Percentiles rank a stretch among this genome's conserved stretches.
These are phyloP conservation scores for Lagerstroemia speciosa DNA, from an alignment of 345 rosid species.

Conservation along the genomic window DNA sequence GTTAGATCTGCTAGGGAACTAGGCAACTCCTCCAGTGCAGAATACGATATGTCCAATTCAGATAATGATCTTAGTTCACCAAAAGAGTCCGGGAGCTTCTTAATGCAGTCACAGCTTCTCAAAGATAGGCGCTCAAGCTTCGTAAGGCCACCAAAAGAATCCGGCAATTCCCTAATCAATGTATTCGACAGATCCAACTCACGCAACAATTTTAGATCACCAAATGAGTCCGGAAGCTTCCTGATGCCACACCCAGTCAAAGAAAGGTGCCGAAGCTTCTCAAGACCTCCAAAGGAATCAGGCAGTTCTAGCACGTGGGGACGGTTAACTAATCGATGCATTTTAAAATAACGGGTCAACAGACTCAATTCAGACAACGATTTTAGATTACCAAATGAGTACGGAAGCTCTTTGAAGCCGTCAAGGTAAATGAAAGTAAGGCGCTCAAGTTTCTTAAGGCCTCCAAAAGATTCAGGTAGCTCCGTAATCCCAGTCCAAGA, in stretches of 20 bases:
- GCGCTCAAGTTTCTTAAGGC: not conserved
- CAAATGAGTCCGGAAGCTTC: not conserved
- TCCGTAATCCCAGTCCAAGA: not conserved
- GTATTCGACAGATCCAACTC: not conserved
- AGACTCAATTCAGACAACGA: not conserved
- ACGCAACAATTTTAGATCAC: not conserved
- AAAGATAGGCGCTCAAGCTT: too few relatives aligned
- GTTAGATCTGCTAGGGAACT: too few relatives aligned
- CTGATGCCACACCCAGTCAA: too few relatives aligned
- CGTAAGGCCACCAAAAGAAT: not conserved
- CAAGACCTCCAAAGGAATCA: not conserved
- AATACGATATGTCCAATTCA: too few relatives aligned
- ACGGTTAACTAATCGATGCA: not conserved
- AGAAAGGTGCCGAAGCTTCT: too few relatives aligned
- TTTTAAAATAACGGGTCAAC: too few relatives aligned
- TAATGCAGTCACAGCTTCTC: too few relatives aligned
- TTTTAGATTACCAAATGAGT: constrained; percentile 5
- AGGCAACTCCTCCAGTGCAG: too few relatives aligned
- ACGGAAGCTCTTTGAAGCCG: not conserved
- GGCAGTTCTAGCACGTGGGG: too few relatives aligned
- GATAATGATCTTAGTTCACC: too few relatives aligned
- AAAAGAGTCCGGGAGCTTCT: too few relatives aligned
- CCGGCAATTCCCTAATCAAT: not conserved
- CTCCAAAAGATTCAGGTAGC: not conserved
- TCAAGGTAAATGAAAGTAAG: fast-evolving